These are phyloP conservation scores for Seiridium cupressi DNA, from an alignment of 2,329 filamentous ascomycete species.

Conservation along the genomic window DNA sequence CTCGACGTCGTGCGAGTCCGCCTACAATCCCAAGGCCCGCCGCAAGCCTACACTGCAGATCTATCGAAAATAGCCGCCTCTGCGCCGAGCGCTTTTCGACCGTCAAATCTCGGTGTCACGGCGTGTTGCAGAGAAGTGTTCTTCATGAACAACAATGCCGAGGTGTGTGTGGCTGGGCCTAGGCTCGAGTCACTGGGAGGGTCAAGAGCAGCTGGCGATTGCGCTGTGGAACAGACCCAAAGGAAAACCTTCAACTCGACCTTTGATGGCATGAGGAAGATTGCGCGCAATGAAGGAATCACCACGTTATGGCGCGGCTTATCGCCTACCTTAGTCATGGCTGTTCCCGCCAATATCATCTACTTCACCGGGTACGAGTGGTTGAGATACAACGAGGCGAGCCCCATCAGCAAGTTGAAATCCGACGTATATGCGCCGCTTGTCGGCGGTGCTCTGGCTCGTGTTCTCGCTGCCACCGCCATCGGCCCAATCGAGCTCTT, in stretches of 20 bases:
- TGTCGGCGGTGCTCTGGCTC: slow-evolving; percentile 73
- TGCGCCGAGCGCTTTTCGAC: slow-evolving; percentile 67
- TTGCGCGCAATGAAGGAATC: slow-evolving; percentile 87
- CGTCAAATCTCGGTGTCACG: slow-evolving; percentile 81
- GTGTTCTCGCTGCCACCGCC: slow-evolving; percentile 75
- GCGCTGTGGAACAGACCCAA: slow-evolving; percentile 84
- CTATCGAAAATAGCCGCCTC: slow-evolving; percentile 56
- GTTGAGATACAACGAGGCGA: slow-evolving; percentile 71
- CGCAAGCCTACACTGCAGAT: slow-evolving; percentile 40
- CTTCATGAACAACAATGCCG: slow-evolving; percentile 83
- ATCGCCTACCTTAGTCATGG: slow-evolving; percentile 92
- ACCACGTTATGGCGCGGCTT: slow-evolving; percentile 88
- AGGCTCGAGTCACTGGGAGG: slow-evolving; percentile 45
- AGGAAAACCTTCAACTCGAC: slow-evolving; percentile 85
- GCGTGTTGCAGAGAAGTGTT: slow-evolving; percentile 97
- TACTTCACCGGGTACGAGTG: slow-evolving; percentile 99
- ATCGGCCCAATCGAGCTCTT: slow-evolving; percentile 95
- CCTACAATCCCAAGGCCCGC: slow-evolving; percentile 73
- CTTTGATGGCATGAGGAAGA: slow-evolving; percentile 88
- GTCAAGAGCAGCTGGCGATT: slow-evolving; percentile 56
- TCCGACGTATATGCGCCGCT: slow-evolving; percentile 76
- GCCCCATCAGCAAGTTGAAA: slow-evolving; percentile 64
- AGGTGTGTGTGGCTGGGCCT: slow-evolving; percentile 74
- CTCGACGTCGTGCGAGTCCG: slow-evolving; percentile 96
- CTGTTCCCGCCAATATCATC: slow-evolving; percentile 92